These are phyloP conservation scores for Colletotrichum somersetense DNA, from an alignment of 2,329 filamentous ascomycete genomes.

Conservation along the genomic window DNA sequence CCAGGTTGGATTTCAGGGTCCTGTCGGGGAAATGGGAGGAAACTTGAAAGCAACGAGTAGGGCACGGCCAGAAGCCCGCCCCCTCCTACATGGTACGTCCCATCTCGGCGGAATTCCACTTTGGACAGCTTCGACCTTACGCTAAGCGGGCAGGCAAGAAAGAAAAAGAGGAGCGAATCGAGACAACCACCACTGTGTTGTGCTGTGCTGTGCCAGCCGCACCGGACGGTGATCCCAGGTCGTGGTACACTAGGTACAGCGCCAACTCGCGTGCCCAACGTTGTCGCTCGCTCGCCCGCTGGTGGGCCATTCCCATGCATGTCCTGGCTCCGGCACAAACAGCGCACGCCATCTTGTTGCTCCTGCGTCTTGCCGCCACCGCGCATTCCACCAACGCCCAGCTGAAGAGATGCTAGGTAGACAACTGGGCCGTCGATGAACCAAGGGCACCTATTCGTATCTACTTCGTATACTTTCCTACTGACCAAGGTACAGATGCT, in stretches of 20 bases:
- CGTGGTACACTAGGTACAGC: conserved; percentile 21
- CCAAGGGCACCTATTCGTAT: neutral
- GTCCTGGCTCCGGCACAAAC: conserved; percentile 18
- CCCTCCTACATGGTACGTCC: conserved; percentile 12
- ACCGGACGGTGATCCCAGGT: conserved; percentile 27
- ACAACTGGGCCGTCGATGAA: conserved; percentile 8
- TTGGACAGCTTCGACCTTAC: conserved; percentile 18
- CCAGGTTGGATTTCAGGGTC: conserved; percentile 37
- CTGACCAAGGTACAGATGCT: neutral
- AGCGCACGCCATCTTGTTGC: neutral
- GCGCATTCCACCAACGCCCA: neutral
- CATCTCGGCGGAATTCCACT: conserved; percentile 40
- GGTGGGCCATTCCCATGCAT: conserved; percentile 8
- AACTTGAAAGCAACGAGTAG: conserved; percentile 35
- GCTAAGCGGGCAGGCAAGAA: conserved; percentile 17
- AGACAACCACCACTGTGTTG: conserved; percentile 3
- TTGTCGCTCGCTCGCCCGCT: conserved; percentile 23
- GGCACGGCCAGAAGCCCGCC: conserved; percentile 38
- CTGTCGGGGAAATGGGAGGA: conserved; percentile 36
- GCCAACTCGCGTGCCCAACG: conserved; percentile 37
- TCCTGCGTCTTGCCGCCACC: neutral
- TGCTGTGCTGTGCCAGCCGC: conserved; percentile 21
- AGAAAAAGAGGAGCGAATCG: conserved; percentile 31
- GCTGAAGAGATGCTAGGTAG: neutral
- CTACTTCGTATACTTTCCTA: too few species aligned